Percentiles rank a stretch among this genome's conserved stretches.
Evolutionary conservation across 1,284 basidiomycete genomes (phyloP).

Genomic region (Ceratobasidium sp.): DNA sequence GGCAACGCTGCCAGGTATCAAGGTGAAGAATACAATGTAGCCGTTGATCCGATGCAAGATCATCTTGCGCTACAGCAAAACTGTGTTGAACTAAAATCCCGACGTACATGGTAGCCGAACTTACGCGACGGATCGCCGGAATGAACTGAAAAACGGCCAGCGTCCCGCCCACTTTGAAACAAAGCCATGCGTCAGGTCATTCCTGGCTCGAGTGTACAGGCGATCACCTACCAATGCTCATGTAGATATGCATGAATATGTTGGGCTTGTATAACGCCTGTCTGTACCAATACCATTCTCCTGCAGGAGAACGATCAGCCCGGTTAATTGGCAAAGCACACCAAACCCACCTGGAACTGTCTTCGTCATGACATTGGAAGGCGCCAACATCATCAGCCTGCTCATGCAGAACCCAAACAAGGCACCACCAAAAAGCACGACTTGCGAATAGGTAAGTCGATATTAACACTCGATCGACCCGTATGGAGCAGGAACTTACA

Average conservation of each 20-base stretch:
- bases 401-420: constrained; percentile 46
- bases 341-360: constrained; percentile 44
- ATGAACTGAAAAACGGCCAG: constrained; percentile 47
- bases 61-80: constrained; percentile 44
- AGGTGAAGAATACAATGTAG: constrained; percentile 42
- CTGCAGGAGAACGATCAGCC: constrained; percentile 13
- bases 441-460: constrained; percentile 6
- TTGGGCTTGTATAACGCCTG: constrained; percentile 45
- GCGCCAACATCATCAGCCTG: constrained; percentile 45
- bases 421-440: constrained; percentile 48
- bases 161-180: constrained; percentile 39
- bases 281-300: constrained; percentile 48
- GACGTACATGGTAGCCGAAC: neutral
- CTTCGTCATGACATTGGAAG: constrained; percentile 41
- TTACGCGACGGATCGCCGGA: constrained; percentile 46
- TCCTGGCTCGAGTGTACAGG: neutral
- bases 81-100: neutral
- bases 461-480: neutral
- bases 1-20: constrained; percentile 44
- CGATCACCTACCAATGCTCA: constrained; percentile 43
- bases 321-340: neutral
- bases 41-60: constrained; percentile 47
- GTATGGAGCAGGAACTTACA: constrained; percentile 30
- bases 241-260: constrained; percentile 47
- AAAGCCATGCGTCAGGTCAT: neutral